Evolutionary conservation across 768 basidiomycete species (phyloP).

Genomic region (Podaxis sp.): DNA sequence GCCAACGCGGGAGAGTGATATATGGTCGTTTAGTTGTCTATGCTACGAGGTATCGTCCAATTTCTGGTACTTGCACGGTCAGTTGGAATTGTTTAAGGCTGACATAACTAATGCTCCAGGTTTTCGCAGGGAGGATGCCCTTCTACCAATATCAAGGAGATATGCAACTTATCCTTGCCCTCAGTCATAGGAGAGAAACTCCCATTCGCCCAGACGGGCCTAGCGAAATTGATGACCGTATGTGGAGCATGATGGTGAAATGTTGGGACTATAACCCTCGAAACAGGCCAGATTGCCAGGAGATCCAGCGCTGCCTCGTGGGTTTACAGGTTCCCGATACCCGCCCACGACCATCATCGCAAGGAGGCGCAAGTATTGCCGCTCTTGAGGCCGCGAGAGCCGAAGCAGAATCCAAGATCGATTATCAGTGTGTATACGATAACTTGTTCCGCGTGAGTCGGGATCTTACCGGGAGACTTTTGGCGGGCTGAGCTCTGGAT

Average conservation of each 20-base stretch:
- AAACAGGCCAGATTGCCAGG: not conserved
- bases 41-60: not conserved
- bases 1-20: not conserved
- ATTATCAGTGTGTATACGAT: not conserved
- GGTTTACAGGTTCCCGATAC: not conserved
- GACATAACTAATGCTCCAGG: not conserved
- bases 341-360: not conserved
- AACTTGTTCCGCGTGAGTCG: not conserved
- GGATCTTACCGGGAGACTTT: no score
- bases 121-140: not conserved
- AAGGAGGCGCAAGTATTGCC: not conserved
- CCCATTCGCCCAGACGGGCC: not conserved
- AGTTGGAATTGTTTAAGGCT: not conserved
- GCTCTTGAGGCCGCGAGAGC: not conserved
- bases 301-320: not conserved
- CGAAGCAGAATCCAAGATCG: not conserved
- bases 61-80: not conserved
- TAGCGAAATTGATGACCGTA: not conserved
- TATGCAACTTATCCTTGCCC: no score
- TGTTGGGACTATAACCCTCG: not conserved
- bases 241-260: not conserved
- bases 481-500: no score
- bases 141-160: not conserved
- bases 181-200: no score
- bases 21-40: constrained; percentile 6